Conservation (phyloP, 176 grass and related monocot species). For the Triticum urartu region DNA sequence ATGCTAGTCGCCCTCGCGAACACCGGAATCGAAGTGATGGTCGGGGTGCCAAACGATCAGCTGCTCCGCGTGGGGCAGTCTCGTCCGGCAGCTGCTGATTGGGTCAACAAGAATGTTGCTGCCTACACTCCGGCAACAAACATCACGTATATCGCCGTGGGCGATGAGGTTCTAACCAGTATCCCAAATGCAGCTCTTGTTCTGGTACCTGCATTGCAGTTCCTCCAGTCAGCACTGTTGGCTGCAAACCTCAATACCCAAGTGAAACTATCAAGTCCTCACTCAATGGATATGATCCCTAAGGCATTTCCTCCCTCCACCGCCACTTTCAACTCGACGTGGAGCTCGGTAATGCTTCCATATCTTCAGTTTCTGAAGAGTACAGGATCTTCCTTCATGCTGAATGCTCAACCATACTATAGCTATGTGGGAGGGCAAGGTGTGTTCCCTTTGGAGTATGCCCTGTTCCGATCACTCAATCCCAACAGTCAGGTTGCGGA, state of each 20-base stretch:
- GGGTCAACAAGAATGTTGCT: constrained; percentile 91
- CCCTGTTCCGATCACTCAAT: constrained; percentile 68
- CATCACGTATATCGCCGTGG: constrained; percentile 92
- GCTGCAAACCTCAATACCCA: constrained; percentile 89
- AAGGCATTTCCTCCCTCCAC: constrained; percentile 91
- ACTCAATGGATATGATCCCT: constrained; percentile 69
- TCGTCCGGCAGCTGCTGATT: constrained; percentile 72
- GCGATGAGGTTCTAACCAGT: constrained; percentile 74
- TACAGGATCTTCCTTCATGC: constrained; percentile 81
- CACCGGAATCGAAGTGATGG: constrained; percentile 87
- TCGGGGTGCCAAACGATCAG: constrained; percentile 84
- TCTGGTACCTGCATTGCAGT: constrained; percentile 80
- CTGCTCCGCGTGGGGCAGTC: constrained; percentile 83
- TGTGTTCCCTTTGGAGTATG: constrained; percentile 90
- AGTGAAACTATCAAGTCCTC: constrained; percentile 83
- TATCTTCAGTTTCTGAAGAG: constrained; percentile 87
- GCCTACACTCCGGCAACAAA: constrained; percentile 79
- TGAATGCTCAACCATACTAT: constrained; percentile 97
- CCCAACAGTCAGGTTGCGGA: constrained; percentile 83
- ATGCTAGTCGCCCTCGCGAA: constrained; percentile 81
- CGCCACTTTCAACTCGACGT: constrained; percentile 90
- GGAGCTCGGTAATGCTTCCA: constrained; percentile 72
- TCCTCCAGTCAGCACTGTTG: constrained; percentile 84
- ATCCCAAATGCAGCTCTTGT: constrained; percentile 89
- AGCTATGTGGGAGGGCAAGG: constrained; percentile 77